These are phyloP conservation scores for Tolypocladium cylindrosporum DNA, from an alignment of 2,329 filamentous ascomycete genomes.

Conservation along the genomic window DNA sequence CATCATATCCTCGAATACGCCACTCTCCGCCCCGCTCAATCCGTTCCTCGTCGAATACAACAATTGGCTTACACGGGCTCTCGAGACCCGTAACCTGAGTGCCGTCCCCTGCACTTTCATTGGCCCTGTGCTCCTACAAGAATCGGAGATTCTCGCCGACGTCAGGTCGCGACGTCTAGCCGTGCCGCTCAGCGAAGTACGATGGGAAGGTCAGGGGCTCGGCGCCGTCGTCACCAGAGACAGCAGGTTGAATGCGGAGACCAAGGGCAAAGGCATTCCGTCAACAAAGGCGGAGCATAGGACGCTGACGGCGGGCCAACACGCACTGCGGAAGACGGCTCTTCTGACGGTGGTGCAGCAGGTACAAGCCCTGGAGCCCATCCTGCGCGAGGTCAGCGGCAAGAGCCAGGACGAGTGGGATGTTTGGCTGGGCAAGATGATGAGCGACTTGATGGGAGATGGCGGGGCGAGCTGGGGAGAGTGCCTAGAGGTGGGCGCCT, in stretches of 20 bases:
- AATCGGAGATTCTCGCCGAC: slow-evolving; percentile 60
- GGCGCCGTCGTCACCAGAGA: slow-evolving; percentile 52
- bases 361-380: slow-evolving; percentile 76
- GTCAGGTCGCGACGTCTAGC: slow-evolving; percentile 68
- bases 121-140: slow-evolving; percentile 68
- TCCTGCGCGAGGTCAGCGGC: slow-evolving; percentile 70
- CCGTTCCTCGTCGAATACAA: slow-evolving; percentile 78
- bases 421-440: slow-evolving; percentile 79
- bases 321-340: slow-evolving; percentile 68
- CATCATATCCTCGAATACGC: slow-evolving; percentile 71
- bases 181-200: slow-evolving; percentile 75
- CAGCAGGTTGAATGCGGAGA: slow-evolving; percentile 49
- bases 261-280: slow-evolving; percentile 31
- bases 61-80: slow-evolving; percentile 64
- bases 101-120: slow-evolving; percentile 71
- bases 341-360: slow-evolving; percentile 71
- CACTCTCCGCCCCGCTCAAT: slow-evolving; percentile 72
- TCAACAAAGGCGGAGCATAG: slow-evolving; percentile 27
- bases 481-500: slow-evolving; percentile 78
- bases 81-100: slow-evolving; percentile 61
- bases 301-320: slow-evolving; percentile 56
- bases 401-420: slow-evolving; percentile 93
- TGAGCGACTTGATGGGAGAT: slow-evolving; percentile 70
- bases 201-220: slow-evolving; percentile 75
- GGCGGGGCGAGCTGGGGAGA: slow-evolving; percentile 74